phyloP scores from a whole-genome alignment of 2,329 filamentous ascomycete species.

The Microthyrium microscopicum region DNA sequence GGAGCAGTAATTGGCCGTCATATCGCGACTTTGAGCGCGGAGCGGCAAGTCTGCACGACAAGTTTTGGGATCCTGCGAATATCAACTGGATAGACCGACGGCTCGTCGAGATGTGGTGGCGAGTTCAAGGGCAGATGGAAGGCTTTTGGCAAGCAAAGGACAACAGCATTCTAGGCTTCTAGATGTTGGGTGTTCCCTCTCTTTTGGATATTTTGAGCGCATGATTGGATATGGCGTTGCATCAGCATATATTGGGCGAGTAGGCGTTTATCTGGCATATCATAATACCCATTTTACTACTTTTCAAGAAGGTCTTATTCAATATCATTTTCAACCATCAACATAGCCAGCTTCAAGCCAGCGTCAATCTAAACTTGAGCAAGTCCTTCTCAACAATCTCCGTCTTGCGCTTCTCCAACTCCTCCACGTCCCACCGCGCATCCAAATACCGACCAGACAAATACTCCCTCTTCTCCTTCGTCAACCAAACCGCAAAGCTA shows the following conservation, averaged over 20 bases:
- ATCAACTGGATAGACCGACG: constrained; percentile 1
- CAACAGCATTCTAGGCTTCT: too few species aligned
- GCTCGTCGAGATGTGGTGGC: constrained; percentile 7
- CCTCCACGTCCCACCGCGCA: constrained; percentile 5
- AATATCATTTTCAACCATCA: too few species aligned
- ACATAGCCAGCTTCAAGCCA: too few species aligned
- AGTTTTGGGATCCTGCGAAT: constrained; percentile 8
- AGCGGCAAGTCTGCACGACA: constrained; percentile 7
- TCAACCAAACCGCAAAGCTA: constrained; percentile 4
- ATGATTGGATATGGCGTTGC: too few species aligned
- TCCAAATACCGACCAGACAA: constrained; percentile 5
- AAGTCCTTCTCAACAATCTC: constrained; percentile 4
- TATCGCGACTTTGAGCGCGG: constrained; percentile 2
- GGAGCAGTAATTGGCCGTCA: constrained; percentile 6
- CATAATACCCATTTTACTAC: too few species aligned
- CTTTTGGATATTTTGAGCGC: too few species aligned
- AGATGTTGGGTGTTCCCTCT: too few species aligned
- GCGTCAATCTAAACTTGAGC: constrained; percentile 5
- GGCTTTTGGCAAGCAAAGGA: constrained; percentile 5
- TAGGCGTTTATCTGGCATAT: too few species aligned
- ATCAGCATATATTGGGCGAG: too few species aligned
- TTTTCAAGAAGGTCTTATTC: too few species aligned
- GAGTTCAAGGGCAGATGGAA: constrained; percentile 6
- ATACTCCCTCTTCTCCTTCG: constrained; percentile 4
- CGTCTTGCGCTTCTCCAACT: constrained; percentile 1